These are phyloP conservation scores for Cyamopsis tetragonoloba DNA, from an alignment of 306 rosid genomes.

Conservation along the genomic window DNA sequence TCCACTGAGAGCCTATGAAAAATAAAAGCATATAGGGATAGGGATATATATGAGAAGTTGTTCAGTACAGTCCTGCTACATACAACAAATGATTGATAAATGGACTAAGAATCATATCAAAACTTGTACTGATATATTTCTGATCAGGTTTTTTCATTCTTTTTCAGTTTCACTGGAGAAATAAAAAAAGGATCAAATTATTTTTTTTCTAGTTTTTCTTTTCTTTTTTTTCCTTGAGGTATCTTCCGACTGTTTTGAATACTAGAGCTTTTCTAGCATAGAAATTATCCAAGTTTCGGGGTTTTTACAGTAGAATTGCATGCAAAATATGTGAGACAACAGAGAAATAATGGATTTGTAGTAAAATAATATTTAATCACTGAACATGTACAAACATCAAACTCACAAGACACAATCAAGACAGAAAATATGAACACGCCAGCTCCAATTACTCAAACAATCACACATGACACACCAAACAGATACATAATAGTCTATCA, in stretches of 20 bases:
- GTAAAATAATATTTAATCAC: neutral
- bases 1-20: too few relatives aligned
- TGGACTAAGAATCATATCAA: too few relatives aligned
- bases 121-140: neutral
- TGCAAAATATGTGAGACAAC: neutral
- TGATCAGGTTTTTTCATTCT: neutral
- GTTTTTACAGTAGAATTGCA: neutral
- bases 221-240: too few relatives aligned
- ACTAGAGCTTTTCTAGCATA: too few relatives aligned
- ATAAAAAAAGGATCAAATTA: neutral
- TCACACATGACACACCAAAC: conserved; percentile 32
- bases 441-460: conserved; percentile 45
- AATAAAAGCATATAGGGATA: too few relatives aligned
- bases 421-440: neutral
- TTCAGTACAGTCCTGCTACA: too few relatives aligned
- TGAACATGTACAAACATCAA: neutral
- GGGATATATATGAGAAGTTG: too few relatives aligned
- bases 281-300: too few relatives aligned
- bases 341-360: neutral
- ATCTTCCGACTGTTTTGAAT: too few relatives aligned
- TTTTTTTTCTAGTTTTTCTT: neutral
- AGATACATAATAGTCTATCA: conserved; percentile 30
- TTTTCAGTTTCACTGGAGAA: neutral
- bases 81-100: too few relatives aligned
- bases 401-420: neutral